Conservation (phyloP, 2,329 filamentous ascomycete species). For the Xylariaceae sp. region DNA sequence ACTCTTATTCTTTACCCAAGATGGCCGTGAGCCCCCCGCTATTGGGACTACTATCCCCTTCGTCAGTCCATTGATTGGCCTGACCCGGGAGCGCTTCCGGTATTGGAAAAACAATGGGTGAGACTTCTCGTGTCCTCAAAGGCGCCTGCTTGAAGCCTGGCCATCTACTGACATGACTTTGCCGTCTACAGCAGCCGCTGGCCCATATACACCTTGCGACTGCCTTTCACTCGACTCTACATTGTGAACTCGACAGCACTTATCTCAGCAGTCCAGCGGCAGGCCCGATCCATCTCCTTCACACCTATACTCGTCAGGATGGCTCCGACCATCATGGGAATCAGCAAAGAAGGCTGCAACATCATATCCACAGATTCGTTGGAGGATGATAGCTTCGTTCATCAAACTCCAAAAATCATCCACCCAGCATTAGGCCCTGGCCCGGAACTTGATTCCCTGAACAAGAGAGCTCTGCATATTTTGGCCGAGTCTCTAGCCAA, state of each 20-base stretch:
- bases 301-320: conserved; percentile 5
- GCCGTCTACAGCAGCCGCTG: too few species aligned
- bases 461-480: conserved; percentile 2
- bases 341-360: neutral
- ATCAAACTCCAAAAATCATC: conserved; percentile 1
- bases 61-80: conserved; percentile 6
- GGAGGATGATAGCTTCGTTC: conserved; percentile 7
- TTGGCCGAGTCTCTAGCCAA: conserved; percentile 1
- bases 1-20: conserved; percentile 14
- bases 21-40: conserved; percentile 12
- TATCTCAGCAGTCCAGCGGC: conserved; percentile 6
- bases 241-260: conserved; percentile 8
- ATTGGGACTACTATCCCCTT: conserved; percentile 15
- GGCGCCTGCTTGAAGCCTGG: too few species aligned
- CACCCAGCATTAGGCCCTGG: conserved; percentile 1
- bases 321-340: conserved; percentile 5
- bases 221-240: conserved; percentile 6
- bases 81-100: conserved; percentile 5
- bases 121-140: too few species aligned
- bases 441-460: conserved; percentile 5
- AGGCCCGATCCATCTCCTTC: conserved; percentile 2
- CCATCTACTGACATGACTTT: too few species aligned
- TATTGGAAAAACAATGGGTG: neutral
- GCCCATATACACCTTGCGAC: conserved; percentile 27
- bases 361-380: conserved; percentile 4